These are phyloP conservation scores for Nakazawaea molendinolei DNA, from an alignment of 805 yeast genomes.

Conservation along the genomic window DNA sequence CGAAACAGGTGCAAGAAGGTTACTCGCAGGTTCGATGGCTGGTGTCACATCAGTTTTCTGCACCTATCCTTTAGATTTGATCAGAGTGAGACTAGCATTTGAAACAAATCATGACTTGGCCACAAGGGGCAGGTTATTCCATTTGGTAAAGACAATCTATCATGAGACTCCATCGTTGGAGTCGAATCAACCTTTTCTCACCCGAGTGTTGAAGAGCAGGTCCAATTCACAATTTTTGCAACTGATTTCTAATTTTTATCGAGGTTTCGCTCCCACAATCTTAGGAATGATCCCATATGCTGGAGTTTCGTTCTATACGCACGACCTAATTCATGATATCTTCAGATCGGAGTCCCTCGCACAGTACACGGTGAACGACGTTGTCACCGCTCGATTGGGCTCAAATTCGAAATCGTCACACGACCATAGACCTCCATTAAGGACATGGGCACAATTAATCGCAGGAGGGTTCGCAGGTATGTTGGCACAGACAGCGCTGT, in stretches of 20 bases:
- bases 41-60: slow-evolving; percentile 82
- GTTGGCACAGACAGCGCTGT: slow-evolving; percentile 92
- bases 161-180: slow-evolving; percentile 27
- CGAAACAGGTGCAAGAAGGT: slow-evolving; percentile 77
- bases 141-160: slow-evolving; percentile 23
- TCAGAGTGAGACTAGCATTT: slow-evolving; percentile 88
- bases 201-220: slow-evolving; percentile 22
- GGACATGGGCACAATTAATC: slow-evolving; percentile 83
- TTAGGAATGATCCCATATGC: slow-evolving; percentile 97
- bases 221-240: slow-evolving; percentile 29
- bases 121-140: slow-evolving; percentile 25
- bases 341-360: slow-evolving; percentile 57
- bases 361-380: slow-evolving; percentile 36
- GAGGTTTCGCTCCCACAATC: slow-evolving; percentile 92
- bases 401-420: slow-evolving; percentile 27
- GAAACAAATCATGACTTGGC: slow-evolving; percentile 45
- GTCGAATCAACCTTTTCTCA: slow-evolving; percentile 25
- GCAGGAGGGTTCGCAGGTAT: slow-evolving; percentile 98
- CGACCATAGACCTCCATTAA: slow-evolving; percentile 57
- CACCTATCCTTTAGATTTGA: slow-evolving; percentile 88
- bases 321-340: slow-evolving; percentile 84
- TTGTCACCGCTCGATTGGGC: slow-evolving; percentile 11
- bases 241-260: slow-evolving; percentile 65
- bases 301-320: slow-evolving; percentile 93
- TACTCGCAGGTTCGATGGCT: slow-evolving; percentile 84